These are phyloP conservation scores for Casuarina glauca DNA, from an alignment of 306 rosid species.

Conservation along the genomic window DNA sequence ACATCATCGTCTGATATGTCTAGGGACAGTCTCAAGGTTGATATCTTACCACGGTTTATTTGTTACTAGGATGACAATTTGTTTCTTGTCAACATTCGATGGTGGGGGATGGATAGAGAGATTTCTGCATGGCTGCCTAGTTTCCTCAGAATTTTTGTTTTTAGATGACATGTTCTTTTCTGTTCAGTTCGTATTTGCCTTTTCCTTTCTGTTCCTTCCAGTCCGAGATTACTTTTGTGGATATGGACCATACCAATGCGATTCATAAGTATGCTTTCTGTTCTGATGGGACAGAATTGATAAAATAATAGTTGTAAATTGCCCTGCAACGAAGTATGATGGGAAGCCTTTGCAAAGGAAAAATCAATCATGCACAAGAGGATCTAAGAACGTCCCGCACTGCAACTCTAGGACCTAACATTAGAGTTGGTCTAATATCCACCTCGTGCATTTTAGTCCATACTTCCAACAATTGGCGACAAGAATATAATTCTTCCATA, in stretches of 20 bases:
- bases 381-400: not conserved
- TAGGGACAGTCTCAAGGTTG: slow-evolving; percentile 55
- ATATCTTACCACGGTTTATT: slow-evolving; percentile 24
- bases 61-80: slow-evolving; percentile 10
- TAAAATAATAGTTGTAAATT: not conserved
- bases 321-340: not conserved
- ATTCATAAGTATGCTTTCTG: not conserved
- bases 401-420: not conserved
- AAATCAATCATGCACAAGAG: not conserved
- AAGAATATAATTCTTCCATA: not conserved
- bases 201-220: not conserved
- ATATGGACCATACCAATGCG: too few relatives aligned
- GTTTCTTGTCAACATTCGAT: not conserved
- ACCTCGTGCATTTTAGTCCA: not conserved
- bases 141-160: not conserved
- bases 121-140: not conserved
- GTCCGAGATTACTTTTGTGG: too few relatives aligned
- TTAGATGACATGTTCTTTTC: not conserved
- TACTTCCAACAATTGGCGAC: not conserved
- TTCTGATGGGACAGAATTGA: not conserved
- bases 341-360: not conserved
- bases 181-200: not conserved
- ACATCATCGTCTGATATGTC: slow-evolving; percentile 58
- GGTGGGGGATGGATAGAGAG: not conserved
- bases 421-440: slow-evolving; percentile 1